Base-by-base conservation (phyloP, 1,284 basidiomycete genomes). In the Cystobasidium slooffiae region DNA sequence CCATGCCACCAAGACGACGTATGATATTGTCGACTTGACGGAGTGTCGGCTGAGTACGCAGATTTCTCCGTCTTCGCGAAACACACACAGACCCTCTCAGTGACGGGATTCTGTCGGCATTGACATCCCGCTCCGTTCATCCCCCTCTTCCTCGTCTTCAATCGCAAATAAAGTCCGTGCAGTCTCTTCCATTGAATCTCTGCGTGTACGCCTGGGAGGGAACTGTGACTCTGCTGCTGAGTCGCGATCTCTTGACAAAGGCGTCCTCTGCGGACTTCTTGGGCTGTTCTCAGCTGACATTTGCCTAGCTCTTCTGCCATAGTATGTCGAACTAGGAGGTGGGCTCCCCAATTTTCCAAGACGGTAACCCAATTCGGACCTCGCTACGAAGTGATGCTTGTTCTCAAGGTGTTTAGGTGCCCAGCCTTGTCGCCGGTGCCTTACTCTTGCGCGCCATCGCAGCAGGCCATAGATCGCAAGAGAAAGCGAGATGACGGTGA, bases 401-500 rank as follows among this genome's bases (percentile, higher is more conserved):
- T 52, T 72, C 22, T 62, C 69, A 39, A 41, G 41, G n/a, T 52
- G 51, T n/a, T 53, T 47, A 12, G 62, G 41, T 1, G 20, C 18
- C 70, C 70, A 73, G n/a, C 63, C 70, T 49, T 31, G 31, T 14
- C 41, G 37, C 8, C 59, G 70, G 7, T 61, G 43, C 39, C 62
- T 65, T n/a, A 24, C 1, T n/a, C 70, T 46, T 6, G 63, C 70
- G 3, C 70, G 62, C 70, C 70, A 73, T 10, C 70, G 47, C 52
- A 73, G 41, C 10, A 73, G 44, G 1, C 41, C 70, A 65, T 73
- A 73, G 41, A 73, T 37, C 9, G 44, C 63, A 5, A 73, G 6
- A 20, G 44, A 44, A 12, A 78, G 49, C 1, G 75, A 51, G 6
- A 76, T 20, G 24, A 80, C 65, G 18, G 78, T 44, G 16, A 77